These are phyloP conservation scores for Chytriomyces sp. DNA, from an alignment of 192 early-diverging fungal genomes.

Conservation along the genomic window DNA sequence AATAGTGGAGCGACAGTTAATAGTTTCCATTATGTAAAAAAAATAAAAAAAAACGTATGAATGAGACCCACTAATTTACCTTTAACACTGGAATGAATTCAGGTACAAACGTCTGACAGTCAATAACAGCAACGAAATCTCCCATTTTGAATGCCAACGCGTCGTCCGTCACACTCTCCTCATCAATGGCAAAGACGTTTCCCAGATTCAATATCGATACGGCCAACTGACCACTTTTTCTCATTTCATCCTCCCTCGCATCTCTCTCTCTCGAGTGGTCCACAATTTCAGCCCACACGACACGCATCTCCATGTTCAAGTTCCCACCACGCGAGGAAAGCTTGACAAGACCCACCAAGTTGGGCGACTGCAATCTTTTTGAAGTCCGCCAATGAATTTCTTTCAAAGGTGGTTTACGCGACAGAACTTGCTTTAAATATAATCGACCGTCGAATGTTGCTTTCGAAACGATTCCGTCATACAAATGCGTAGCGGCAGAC, in stretches of 20 bases:
- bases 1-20: not conserved
- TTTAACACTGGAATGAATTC: constrained; percentile 45
- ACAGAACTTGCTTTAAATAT: constrained; percentile 26
- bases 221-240: constrained; percentile 37
- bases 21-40: not conserved
- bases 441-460: constrained; percentile 34
- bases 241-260: constrained; percentile 29
- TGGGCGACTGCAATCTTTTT: constrained; percentile 36
- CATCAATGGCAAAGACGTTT: no score
- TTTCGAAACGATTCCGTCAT: constrained; percentile 40
- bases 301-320: not conserved
- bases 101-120: constrained; percentile 46
- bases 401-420: constrained; percentile 38
- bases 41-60: not conserved
- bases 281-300: constrained; percentile 41
- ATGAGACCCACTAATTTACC: not conserved
- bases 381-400: constrained; percentile 44
- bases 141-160: constrained; percentile 34
- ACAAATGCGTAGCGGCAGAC: constrained; percentile 39
- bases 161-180: constrained; percentile 18
- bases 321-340: constrained; percentile 9
- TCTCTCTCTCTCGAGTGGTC: constrained; percentile 16
- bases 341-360: constrained; percentile 44
- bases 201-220: constrained; percentile 30
- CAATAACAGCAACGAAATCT: constrained; percentile 39